Percentiles rank a stretch among this genome's conserved stretches.
These are phyloP conservation scores for Bipolaris victoriae DNA, from an alignment of 2,329 filamentous ascomycete species.

Conservation along the genomic window DNA sequence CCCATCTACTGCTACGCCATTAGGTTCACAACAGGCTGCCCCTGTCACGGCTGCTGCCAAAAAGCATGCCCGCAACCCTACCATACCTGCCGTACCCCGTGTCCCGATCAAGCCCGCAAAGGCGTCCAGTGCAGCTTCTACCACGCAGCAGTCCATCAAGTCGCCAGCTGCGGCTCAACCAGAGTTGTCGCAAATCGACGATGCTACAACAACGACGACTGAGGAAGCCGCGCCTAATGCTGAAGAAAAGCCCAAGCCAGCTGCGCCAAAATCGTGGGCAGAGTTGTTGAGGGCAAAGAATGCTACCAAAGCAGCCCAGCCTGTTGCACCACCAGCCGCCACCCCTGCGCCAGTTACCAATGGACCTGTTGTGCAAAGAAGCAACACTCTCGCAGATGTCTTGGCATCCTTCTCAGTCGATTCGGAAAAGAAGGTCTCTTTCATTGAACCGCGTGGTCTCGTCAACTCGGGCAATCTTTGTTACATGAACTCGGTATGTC, in stretches of 20 bases:
- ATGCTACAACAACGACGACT: slow-evolving; percentile 12
- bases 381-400: slow-evolving; percentile 74
- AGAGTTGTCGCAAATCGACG: slow-evolving; percentile 17
- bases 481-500: slow-evolving; percentile 97
- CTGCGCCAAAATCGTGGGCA: slow-evolving; percentile 68
- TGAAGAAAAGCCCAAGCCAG: slow-evolving; percentile 53
- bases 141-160: slow-evolving; percentile 45
- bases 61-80: slow-evolving; percentile 51
- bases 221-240: slow-evolving; percentile 21
- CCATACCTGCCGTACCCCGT: slow-evolving; percentile 59
- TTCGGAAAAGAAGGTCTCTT: slow-evolving; percentile 70
- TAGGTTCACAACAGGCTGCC: slow-evolving; percentile 50
- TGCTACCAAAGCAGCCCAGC: slow-evolving; percentile 37
- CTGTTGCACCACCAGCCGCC: slow-evolving; percentile 35
- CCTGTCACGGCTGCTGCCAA: slow-evolving; percentile 40
- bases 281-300: slow-evolving; percentile 66
- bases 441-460: slow-evolving; percentile 89
- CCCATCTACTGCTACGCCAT: slow-evolving; percentile 59
- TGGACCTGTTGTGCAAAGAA: slow-evolving; percentile 56
- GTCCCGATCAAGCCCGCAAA: slow-evolving; percentile 56
- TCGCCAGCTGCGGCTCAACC: slow-evolving; percentile 27
- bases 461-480: slow-evolving; percentile 99
- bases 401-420: slow-evolving; percentile 75
- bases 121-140: slow-evolving; percentile 41
- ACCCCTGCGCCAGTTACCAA: slow-evolving; percentile 36